Evolutionary conservation across 2,329 filamentous ascomycete genomes (phyloP), one percentile per base, ranked within the genome.

Genomic region (Monosporascus sp.): DNA sequence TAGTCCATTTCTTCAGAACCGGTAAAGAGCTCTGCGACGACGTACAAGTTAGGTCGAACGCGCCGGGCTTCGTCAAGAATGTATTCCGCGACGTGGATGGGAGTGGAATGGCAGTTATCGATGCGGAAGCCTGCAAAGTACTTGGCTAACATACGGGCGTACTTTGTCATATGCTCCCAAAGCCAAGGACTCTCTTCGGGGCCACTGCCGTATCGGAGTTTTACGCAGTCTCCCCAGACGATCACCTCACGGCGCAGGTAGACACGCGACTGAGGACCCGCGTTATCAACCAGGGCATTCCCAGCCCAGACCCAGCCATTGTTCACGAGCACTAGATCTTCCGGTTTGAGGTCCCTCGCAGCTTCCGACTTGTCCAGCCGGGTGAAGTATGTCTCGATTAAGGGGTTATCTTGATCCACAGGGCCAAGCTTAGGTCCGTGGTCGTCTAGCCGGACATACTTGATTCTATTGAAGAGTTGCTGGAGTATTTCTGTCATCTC

Each of bases 221-320:
- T 99, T 57, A 97, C 94, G 68, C 95, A 99, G 68, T 99, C 94
- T 15, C 93, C 92, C 94, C 94, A 99, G 31, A 97, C 89, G 60
- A 99, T 97, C 55, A 99, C 90, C 70, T 99, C 91, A 60, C 94
- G 84, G 50, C 90, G 84, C n/a, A 99, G 80, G 65, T 99, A 99
- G n/a, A 93, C 91, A 52, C 86, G 85, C 8, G 93, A 96, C 47
- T 89, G 78, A 0, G 91, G 88, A 0, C 95, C 95, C 31, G 94
- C 94, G 65, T 97, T 94, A 73, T 99, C 94, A 44, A 90, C 81
- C 71, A 97, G 81, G 1, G 94, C 93, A 72, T 97, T 95, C 6
- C 93, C 93, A 54, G 90, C 93, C 94, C 94, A 99, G 8, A 99
- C 92, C 94, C 94, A 99, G 44, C 94, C 94, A 66, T 99, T 99